Percentiles rank a stretch among this genome's conserved stretches.
These are phyloP conservation scores for Rhododendron simsii DNA, from an alignment of 148 eudicot genomes.

Conservation along the genomic window DNA sequence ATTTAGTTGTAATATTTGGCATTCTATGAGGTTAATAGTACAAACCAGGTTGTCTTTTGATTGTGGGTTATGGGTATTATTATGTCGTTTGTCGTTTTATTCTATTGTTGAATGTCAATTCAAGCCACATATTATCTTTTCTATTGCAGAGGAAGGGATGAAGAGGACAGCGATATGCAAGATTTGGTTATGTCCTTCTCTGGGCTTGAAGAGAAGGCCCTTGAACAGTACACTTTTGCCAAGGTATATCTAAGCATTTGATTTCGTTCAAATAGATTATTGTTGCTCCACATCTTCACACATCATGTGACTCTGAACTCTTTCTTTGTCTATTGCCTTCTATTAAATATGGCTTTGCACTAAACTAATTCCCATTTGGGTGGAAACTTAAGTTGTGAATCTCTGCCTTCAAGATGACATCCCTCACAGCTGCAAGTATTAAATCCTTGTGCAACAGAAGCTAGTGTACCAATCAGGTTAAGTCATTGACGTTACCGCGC, in stretches of 20 bases:
- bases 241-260: conserved; percentile 47
- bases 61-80: neutral
- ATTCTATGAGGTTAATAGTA: neutral
- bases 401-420: neutral
- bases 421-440: neutral
- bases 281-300: neutral
- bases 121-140: neutral
- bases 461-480: neutral
- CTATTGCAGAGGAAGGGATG: conserved; percentile 56
- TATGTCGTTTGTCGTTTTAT: neutral
- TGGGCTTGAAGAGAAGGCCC: conserved; percentile 89
- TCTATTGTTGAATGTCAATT: neutral
- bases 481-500: neutral
- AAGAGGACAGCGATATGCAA: conserved; percentile 70
- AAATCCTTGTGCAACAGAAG: neutral
- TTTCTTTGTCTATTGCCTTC: neutral
- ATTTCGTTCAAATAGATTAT: neutral
- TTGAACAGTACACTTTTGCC: conserved; percentile 76
- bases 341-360: neutral
- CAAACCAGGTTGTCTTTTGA: neutral
- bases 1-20: neutral
- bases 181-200: conserved; percentile 77
- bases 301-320: neutral
- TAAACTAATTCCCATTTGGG: neutral
- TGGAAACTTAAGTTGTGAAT: neutral